Percentiles rank a stretch among this genome's conserved stretches.
phyloP scores from a whole-genome alignment of 2,329 filamentous ascomycete genomes.

The Claviceps lovelessii region DNA sequence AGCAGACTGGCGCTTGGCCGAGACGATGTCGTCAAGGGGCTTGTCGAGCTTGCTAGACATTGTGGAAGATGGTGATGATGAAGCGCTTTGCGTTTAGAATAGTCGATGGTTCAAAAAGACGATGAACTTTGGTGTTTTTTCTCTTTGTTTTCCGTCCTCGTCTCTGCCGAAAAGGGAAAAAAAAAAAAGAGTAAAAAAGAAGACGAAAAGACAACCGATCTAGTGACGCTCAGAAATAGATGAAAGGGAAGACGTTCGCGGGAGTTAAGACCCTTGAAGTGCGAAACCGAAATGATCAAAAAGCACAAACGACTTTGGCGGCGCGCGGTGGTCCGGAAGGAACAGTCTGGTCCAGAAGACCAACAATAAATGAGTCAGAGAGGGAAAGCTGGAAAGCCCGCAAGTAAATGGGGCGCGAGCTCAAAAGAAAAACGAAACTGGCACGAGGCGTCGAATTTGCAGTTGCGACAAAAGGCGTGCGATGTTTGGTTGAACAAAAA shows the following conservation, averaged over 20 bases:
- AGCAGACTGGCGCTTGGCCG: constrained; percentile 50
- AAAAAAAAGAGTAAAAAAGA: too few relatives aligned
- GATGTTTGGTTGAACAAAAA: not conserved
- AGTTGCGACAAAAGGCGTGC: not conserved
- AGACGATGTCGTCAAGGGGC: constrained; percentile 94
- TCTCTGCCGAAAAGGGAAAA: constrained; percentile 9
- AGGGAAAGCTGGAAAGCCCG: not conserved
- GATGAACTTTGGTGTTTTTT: not conserved
- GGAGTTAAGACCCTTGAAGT: not conserved
- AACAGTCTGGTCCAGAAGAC: constrained; percentile 1
- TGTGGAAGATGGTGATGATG: constrained; percentile 23
- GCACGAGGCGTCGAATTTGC: not conserved
- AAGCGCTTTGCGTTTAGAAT: not conserved
- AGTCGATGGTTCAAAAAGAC: not conserved
- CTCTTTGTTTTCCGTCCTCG: constrained; percentile 10
- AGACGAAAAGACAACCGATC: not conserved
- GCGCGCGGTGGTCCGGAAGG: constrained; percentile 1
- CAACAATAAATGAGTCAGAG: not conserved
- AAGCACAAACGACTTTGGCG: not conserved
- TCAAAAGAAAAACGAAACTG: not conserved
- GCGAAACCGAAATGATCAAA: not conserved
- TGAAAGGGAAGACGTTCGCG: not conserved
- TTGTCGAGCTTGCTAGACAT: constrained; percentile 96
- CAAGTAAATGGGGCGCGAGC: not conserved
- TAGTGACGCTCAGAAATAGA: not conserved